phyloP scores from a whole-genome alignment of 208 protist genomes.

The Chromosphaera perkinsii region DNA sequence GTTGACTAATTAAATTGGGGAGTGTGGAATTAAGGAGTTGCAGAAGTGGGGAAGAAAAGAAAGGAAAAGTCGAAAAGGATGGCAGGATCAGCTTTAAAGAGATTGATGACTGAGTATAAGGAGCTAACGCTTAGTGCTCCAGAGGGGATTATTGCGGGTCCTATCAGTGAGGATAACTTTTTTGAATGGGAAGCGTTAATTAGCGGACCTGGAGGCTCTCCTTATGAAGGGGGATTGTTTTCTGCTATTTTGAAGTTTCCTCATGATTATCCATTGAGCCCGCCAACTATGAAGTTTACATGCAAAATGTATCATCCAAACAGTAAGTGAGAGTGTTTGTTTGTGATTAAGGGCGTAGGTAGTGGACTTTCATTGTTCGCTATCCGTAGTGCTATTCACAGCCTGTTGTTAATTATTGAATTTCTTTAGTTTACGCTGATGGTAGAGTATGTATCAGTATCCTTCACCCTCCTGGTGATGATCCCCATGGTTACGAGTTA shows the following conservation, averaged over 20 bases:
- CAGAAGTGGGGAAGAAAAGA: too few species aligned
- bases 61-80: neutral
- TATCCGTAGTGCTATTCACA: neutral
- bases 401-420: neutral
- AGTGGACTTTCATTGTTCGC: too few species aligned
- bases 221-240: constrained; percentile 71
- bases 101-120: constrained; percentile 22
- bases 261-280: constrained; percentile 88
- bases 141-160: constrained; percentile 5
- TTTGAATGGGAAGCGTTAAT: constrained; percentile 34
- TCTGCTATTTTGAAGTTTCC: constrained; percentile 80
- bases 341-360: neutral
- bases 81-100: constrained; percentile 3
- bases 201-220: constrained; percentile 27
- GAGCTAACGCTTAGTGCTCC: neutral
- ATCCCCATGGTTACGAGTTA: constrained; percentile 57
- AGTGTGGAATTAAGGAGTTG: too few species aligned
- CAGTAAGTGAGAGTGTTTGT: constrained; percentile 36
- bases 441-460: constrained; percentile 96
- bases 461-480: constrained; percentile 90
- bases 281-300: constrained; percentile 83
- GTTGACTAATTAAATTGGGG: too few species aligned
- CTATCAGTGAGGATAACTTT: constrained; percentile 28
- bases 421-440: constrained; percentile 69
- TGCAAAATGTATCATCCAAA: constrained; percentile 96